phyloP scores from a whole-genome alignment of 768 basidiomycete genomes.

The Trametes maxima region DNA sequence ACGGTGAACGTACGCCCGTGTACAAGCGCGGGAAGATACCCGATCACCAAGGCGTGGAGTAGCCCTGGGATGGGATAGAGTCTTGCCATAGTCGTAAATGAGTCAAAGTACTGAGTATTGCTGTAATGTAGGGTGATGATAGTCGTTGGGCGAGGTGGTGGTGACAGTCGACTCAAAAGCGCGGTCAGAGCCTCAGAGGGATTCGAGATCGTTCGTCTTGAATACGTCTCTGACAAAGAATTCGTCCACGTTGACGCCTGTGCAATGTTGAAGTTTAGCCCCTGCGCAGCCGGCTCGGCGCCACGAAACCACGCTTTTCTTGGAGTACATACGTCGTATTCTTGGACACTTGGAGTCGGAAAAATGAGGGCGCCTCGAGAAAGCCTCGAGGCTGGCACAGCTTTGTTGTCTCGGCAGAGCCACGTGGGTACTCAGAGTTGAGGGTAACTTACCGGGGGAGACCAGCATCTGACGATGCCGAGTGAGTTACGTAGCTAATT shows the following conservation, averaged over 20 bases:
- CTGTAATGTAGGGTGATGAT: neutral
- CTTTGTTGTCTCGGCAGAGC: too few species aligned
- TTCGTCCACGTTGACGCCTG: neutral
- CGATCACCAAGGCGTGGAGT: neutral
- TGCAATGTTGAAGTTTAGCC: neutral
- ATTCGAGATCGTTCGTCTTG: neutral
- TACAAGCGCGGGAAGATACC: conserved; percentile 22
- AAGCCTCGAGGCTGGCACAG: neutral
- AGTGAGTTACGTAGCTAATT: too few species aligned
- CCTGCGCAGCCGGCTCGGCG: conserved; percentile 11
- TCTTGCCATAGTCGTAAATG: neutral
- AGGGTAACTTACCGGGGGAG: too few species aligned
- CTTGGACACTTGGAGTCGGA: neutral
- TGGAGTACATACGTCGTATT: neutral
- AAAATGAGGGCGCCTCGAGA: conserved; percentile 5
- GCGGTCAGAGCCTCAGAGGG: too few species aligned
- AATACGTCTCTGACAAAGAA: neutral
- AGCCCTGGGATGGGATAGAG: neutral
- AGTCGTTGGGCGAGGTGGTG: neutral
- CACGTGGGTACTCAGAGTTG: too few species aligned
- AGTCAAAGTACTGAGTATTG: neutral
- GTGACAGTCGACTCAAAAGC: neutral
- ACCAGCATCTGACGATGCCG: too few species aligned
- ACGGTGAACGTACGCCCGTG: conserved; percentile 62
- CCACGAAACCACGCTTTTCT: conserved; percentile 9